Evolutionary conservation across 2,329 filamentous ascomycete genomes (phyloP), one percentile per base, ranked within the genome.

Genomic region (Aspergillus ibericus): DNA sequence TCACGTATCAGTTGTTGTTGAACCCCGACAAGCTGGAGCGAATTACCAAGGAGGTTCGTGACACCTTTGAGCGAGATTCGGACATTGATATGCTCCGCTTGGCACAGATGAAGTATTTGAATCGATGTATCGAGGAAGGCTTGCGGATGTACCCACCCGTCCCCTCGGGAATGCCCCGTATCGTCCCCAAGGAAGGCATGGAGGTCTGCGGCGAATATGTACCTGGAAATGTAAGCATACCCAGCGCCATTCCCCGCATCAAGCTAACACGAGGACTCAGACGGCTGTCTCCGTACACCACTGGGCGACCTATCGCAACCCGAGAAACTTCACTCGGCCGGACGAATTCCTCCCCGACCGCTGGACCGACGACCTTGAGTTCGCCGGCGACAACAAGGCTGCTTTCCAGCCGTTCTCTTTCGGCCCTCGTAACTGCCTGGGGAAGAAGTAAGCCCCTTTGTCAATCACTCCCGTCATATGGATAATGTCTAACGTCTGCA

Each of bases 81-180:
- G 60, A 64, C 10, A 64, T 66, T 15, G 49, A 61, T 7, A 47
- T 63, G n/a, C 34, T 22, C 2, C 25, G 55, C 4, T 27, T 63
- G 1, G 54, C 32, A n/a, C 54, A 56, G 55, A 38, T 70, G 53
- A 55, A 57, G 22, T 82, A 80, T 60, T 69, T 81, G 57, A 71
- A 77, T 38, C 79, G 79, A 4, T 77, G 78, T 56, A 70, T 82
- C 12, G 75, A 79, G 53, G 80, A 83, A 66, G 76, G 72, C 1
- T 67, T 82, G 5, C 71, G 80, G 7, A 75, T 80, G 53, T 78
- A 78, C 62, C 79, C 80, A 1, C 78, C 80, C 0, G 75, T 81
- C 4, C 73, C 78, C 5, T 71, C 72, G 25, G 75, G 77, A 6
- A 70, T 79, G 16, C 65, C 76, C 13, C 71, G 77, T 5, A 65